Evolutionary conservation across 345 rosid genomes (phyloP).

Genomic region (Citrus hindsii): DNA sequence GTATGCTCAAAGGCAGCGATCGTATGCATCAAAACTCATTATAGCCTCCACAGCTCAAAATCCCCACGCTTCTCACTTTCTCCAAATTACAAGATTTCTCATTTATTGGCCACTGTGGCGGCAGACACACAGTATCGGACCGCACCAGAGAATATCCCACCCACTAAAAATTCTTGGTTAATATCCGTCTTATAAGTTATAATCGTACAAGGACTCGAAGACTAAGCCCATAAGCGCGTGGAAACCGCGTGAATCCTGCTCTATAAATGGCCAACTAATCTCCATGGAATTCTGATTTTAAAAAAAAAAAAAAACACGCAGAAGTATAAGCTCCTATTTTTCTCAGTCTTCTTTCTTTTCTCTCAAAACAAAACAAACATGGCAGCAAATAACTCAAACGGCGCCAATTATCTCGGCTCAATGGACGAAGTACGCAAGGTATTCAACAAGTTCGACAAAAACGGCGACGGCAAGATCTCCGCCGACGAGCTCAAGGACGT

Average conservation of each 20-base stretch:
- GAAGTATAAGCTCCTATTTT: not conserved
- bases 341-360: not conserved
- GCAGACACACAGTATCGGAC: not conserved
- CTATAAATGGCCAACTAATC: not conserved
- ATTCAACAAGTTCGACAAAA: conserved; percentile 74
- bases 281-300: not conserved
- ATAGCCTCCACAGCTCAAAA: not conserved
- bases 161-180: not conserved
- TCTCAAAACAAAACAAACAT: not conserved
- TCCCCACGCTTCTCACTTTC: too few relatives aligned
- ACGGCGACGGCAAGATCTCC: conserved; percentile 93
- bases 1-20: not conserved
- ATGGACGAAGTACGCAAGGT: conserved; percentile 51
- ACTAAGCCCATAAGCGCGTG: not conserved
- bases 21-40: not conserved
- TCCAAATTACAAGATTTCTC: too few relatives aligned
- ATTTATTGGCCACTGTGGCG: not conserved
- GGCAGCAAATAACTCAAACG: not conserved
- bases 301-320: not conserved
- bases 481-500: conserved; percentile 58
- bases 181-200: not conserved
- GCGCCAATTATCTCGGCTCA: conserved; percentile 30
- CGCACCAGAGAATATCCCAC: not conserved
- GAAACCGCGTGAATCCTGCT: conserved; percentile 4
- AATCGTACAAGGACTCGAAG: not conserved